Evolutionary conservation across 1,284 basidiomycete species (phyloP), one percentile per base, ranked within the genome.

Genomic region (Malassezia obtusa): DNA sequence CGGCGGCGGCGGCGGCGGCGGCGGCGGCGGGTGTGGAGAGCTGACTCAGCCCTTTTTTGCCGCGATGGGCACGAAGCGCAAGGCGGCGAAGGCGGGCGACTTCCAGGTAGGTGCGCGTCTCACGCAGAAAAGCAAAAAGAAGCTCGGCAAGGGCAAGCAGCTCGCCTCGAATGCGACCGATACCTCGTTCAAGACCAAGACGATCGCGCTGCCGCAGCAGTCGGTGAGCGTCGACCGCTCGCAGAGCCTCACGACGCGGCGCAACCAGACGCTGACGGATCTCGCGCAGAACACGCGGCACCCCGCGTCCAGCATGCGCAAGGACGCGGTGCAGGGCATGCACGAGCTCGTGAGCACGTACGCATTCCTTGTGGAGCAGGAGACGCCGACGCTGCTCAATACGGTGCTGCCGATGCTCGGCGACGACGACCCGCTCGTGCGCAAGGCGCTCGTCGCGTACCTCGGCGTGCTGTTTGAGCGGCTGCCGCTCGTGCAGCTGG

Each of bases 91-190:
- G 22, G 26, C 44, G 24, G 25, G 19, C 4, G 50, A 52, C 33
- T 52, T 52, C 24, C 46, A 39, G 10, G 46, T 49, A 30, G 8
- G 46, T 39, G n/a, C 36, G 12, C 10, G n/a, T 46, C 36, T 39
- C 25, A 39, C 24, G 9, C 41, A 94, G 88, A 95, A 92, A 87
- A 83, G 87, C 22, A 95, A 88, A 75, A 80, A 92, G 41, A 96
- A 94, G 76, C 84, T 98, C 45, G 92, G 92, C 31, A 96, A 92
- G 75, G 89, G 87, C 44, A 96, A 92, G 75, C 83, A 86, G 68
- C 70, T 78, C 8, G 80, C 89, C 9, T 81, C 77, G 48, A 96
- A 95, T 80, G 86, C 83, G 9, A 83, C 94, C 60, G 88, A 96
- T 75, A 95, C 91, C 1, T 90, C 89, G 0, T 95, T 92, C 81